Percentiles rank a stretch among this genome's conserved stretches.
Conservation (phyloP, 257 asterid genomes). For the Przewalskia tangutica region DNA sequence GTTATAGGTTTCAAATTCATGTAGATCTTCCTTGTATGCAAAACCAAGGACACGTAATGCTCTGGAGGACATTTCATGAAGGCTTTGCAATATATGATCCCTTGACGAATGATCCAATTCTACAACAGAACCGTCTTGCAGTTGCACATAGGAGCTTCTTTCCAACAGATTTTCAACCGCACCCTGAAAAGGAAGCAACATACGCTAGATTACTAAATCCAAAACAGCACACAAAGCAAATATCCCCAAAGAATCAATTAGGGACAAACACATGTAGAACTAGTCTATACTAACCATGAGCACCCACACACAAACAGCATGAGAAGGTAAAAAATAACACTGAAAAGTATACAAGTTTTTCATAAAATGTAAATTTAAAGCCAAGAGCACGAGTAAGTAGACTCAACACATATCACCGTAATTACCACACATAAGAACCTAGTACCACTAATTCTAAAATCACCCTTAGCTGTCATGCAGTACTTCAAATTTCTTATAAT, state of each 20-base stretch:
- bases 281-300: too few relatives aligned
- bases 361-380: background rate
- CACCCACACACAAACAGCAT: background rate
- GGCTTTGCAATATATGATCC: conserved; percentile 52
- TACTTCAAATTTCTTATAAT: background rate
- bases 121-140: conserved; percentile 67
- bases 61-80: conserved; percentile 63
- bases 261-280: background rate
- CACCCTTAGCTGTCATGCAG: background rate
- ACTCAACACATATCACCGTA: background rate
- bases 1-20: conserved; percentile 59
- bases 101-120: conserved; percentile 44
- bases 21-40: conserved; percentile 70
- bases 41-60: conserved; percentile 91
- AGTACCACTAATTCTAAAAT: background rate
- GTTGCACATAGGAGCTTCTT: conserved; percentile 81
- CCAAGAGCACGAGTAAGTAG: background rate
- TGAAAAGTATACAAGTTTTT: background rate
- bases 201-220: background rate
- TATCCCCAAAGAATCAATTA: background rate
- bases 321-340: background rate
- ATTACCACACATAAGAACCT: background rate
- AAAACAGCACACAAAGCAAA: background rate
- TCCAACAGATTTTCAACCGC: conserved; percentile 91
- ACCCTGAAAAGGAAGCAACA: conserved; percentile 46